A percentile compares a stretch with the other conserved stretches of the same genome.
Evolutionary conservation across 1,284 basidiomycete genomes (phyloP).

Genomic region (Heterobasidion parviporum): DNA sequence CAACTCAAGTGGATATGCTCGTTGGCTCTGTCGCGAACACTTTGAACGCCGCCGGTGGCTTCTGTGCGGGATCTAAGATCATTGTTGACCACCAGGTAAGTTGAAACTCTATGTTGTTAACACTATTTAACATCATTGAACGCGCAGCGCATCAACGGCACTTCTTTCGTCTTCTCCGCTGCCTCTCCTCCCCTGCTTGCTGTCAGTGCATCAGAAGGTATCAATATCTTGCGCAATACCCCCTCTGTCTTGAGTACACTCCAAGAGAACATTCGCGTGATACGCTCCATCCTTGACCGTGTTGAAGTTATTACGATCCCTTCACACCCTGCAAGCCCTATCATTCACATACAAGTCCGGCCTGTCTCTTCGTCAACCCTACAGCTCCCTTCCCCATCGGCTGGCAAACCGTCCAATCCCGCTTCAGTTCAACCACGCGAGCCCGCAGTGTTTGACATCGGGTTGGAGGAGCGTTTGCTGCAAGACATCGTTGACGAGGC

Average conservation of each 20-base stretch:
- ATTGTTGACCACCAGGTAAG: slow-evolving; percentile 84
- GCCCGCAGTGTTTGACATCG: slow-evolving; percentile 46
- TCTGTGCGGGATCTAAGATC: slow-evolving; percentile 84
- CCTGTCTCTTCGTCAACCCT: slow-evolving; percentile 21
- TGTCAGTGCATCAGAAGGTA: slow-evolving; percentile 80
- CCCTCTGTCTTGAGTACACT: slow-evolving; percentile 72
- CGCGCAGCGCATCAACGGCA: slow-evolving; percentile 87
- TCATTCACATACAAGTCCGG: slow-evolving; percentile 80
- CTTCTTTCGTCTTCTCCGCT: slow-evolving; percentile 94
- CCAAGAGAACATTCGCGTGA: slow-evolving; percentile 73
- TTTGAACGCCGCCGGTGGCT: slow-evolving; percentile 83
- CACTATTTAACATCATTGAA: neutral
- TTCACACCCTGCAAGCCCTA: slow-evolving; percentile 77
- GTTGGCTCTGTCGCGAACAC: slow-evolving; percentile 84
- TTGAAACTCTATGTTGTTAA: neutral
- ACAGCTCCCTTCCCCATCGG: slow-evolving; percentile 21
- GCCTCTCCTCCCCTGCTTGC: slow-evolving; percentile 88
- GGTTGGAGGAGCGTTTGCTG: slow-evolving; percentile 68
- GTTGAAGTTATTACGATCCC: slow-evolving; percentile 79
- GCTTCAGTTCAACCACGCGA: slow-evolving; percentile 32
- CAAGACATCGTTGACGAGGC: slow-evolving; percentile 88
- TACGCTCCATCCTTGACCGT: slow-evolving; percentile 74
- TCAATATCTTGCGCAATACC: slow-evolving; percentile 67
- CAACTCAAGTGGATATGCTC: slow-evolving; percentile 72
- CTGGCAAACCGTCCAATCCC: slow-evolving; percentile 30